These are phyloP conservation scores for Phtheirospermum japonicum DNA, from an alignment of 257 asterid species.

Conservation along the genomic window DNA sequence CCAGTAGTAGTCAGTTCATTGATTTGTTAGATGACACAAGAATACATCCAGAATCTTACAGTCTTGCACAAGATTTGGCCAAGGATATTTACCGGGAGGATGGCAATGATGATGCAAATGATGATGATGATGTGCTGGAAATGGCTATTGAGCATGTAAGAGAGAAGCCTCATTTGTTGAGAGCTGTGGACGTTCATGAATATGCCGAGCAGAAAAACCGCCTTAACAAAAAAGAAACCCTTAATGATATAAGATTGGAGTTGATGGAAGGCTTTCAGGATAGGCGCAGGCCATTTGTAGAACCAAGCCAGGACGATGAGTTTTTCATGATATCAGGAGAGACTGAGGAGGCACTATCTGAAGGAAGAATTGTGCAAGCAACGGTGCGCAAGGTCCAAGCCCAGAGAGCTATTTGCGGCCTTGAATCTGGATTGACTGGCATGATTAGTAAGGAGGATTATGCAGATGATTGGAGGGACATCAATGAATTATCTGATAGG, in stretches of 20 bases:
- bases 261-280: conserved; percentile 94
- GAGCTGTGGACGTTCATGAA: conserved; percentile 58
- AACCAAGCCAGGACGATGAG: conserved; percentile 83
- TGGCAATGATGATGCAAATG: conserved; percentile 67
- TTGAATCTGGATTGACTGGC: conserved; percentile 92
- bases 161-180: conserved; percentile 78
- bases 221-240: conserved; percentile 70
- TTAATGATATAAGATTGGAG: conserved; percentile 77
- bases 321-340: conserved; percentile 91
- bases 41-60: conserved; percentile 91
- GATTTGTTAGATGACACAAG: conserved; percentile 94
- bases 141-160: conserved; percentile 94
- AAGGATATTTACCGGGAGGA: conserved; percentile 83
- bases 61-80: conserved; percentile 86
- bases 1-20: conserved; percentile 77
- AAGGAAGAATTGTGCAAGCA: conserved; percentile 90
- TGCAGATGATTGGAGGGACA: conserved; percentile 64
- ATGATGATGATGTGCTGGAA: conserved; percentile 86
- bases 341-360: conserved; percentile 76
- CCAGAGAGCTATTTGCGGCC: conserved; percentile 65
- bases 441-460: conserved; percentile 77
- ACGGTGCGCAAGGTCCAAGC: conserved; percentile 87
- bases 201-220: conserved; percentile 69
- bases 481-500: conserved; percentile 70
- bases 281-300: conserved; percentile 67